Evolutionary conservation across 371 early-diverging fungal species (phyloP), one percentile per base, ranked within the genome.

Genomic region (Choanephora cucurbitarum): DNA sequence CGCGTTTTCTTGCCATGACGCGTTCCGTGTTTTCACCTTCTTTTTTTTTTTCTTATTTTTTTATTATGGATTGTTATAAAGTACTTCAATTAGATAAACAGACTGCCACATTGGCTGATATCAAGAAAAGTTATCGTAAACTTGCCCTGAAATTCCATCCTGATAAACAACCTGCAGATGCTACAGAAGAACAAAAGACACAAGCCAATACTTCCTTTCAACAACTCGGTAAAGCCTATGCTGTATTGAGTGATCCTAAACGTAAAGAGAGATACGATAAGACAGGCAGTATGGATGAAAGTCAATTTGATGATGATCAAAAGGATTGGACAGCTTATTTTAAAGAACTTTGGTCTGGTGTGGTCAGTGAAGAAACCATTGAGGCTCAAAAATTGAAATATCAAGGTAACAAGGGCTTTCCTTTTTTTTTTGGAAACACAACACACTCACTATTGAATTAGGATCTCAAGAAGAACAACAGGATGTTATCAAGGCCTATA

Each of bases 91-190:
- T 95, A 1, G 50, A 82, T 2, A 68, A 83, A 8, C 70, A 75
- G 8, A 51, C 62, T 4, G 92, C 91, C 2, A 68, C 81, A 6
- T 69, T 70, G 10, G 64, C 73, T 17, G 88, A 88, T 31, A 92
- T 97, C 58, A 91, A 90, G 53, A 88, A 86, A 58, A 93, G 93
- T 18, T 98, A 91, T 68, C 84, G 91, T 34, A 85, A 84, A 60
- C 83, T 95, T 53, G 92, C 92, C 3, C 76, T 93, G 49, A 73
- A 82, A 23, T 75, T 70, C 60, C 92, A 91, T 62, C 95, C 95
- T 3, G 95, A 95, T 63, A 95, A 93, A 58, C 86, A 90, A 52
- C 62, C 79, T 42, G 48, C 70, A 2, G 64, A 60, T 68, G 85
- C 69, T 55, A 84, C 67, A 24, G 86, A 88, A 21, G 60, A 75